These are phyloP conservation scores for Knoxdaviesia proteae DNA, from an alignment of 2,329 filamentous ascomycete species.

Conservation along the genomic window DNA sequence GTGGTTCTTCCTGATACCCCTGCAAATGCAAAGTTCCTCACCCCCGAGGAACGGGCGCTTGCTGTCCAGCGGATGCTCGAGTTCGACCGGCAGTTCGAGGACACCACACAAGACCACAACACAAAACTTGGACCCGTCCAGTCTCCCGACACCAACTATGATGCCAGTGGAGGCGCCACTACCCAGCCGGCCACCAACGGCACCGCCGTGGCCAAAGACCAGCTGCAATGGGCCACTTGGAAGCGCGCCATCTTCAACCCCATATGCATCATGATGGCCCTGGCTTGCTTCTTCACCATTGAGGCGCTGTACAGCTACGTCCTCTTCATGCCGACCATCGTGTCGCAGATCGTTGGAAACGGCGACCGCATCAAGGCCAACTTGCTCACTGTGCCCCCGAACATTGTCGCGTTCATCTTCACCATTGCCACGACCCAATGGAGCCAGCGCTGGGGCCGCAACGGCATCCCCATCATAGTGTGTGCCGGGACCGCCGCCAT, in stretches of 20 bases:
- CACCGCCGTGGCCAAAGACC: neutral
- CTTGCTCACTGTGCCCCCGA: slow-evolving; percentile 9
- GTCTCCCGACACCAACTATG: neutral
- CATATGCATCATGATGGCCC: slow-evolving; percentile 6
- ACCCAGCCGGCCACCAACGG: neutral
- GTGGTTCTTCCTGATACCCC: slow-evolving; percentile 19
- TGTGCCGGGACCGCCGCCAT: slow-evolving; percentile 4
- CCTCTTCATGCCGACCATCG: slow-evolving; percentile 9
- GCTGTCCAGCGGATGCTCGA: slow-evolving; percentile 8
- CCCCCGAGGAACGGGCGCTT: slow-evolving; percentile 18
- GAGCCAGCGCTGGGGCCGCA: slow-evolving; percentile 6
- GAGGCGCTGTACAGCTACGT: slow-evolving; percentile 7
- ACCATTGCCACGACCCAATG: slow-evolving; percentile 7
- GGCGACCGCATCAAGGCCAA: slow-evolving; percentile 5
- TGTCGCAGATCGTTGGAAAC: slow-evolving; percentile 6
- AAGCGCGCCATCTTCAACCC: slow-evolving; percentile 7
- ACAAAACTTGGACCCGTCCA: neutral
- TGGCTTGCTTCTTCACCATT: slow-evolving; percentile 9
- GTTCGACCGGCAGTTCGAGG: slow-evolving; percentile 2
- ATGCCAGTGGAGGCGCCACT: neutral
- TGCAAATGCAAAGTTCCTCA: slow-evolving; percentile 16
- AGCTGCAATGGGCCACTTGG: slow-evolving; percentile 1
- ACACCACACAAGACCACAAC: neutral
- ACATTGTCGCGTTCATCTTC: slow-evolving; percentile 8
- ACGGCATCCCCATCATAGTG: slow-evolving; percentile 6